phyloP scores from a whole-genome alignment of 495 filamentous ascomycete species.

The Saxispiralis lemnorum region DNA sequence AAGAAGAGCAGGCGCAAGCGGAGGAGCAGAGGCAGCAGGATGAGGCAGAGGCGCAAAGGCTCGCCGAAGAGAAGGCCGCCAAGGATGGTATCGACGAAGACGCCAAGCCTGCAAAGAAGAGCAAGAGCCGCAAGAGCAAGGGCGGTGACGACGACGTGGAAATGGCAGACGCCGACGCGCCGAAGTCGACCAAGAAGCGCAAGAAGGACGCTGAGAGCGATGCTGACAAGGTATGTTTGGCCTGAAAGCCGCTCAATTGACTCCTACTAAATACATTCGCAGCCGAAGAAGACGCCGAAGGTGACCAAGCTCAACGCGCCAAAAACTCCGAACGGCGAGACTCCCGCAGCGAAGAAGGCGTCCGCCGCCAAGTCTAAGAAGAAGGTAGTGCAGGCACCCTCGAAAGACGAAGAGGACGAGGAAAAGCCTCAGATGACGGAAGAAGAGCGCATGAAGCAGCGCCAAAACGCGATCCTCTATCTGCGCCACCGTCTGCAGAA shows the following conservation, averaged over 20 bases:
- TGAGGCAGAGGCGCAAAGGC: constrained; percentile 33
- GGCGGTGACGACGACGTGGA: constrained; percentile 52
- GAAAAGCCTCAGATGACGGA: constrained; percentile 39
- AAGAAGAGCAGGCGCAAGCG: constrained; percentile 40
- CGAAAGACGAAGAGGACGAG: constrained; percentile 30
- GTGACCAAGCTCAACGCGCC: constrained; percentile 45
- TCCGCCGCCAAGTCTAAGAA: constrained; percentile 31
- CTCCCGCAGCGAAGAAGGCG: constrained; percentile 29
- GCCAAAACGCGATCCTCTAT: constrained; percentile 56
- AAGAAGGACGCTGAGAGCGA: constrained; percentile 50
- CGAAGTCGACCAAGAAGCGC: constrained; percentile 45
- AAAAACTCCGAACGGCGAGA: constrained; percentile 31
- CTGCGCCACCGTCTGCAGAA: constrained; percentile 81
- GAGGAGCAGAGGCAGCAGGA: constrained; percentile 42
- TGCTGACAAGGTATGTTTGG: constrained; percentile 44
- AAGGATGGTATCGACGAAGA: constrained; percentile 20
- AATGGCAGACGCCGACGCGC: constrained; percentile 50
- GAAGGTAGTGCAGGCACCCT: constrained; percentile 30
- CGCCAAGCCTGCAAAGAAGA: constrained; percentile 15
- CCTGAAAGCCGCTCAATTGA: neutral
- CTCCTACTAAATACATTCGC: neutral
- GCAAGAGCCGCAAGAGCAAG: constrained; percentile 45
- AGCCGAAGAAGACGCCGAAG: constrained; percentile 45
- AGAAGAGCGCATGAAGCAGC: constrained; percentile 41
- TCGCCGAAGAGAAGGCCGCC: constrained; percentile 36